Evolutionary conservation across 805 yeast genomes (phyloP), one percentile per base, ranked within the genome.

Genomic region (Schwanniomyces sp.): DNA sequence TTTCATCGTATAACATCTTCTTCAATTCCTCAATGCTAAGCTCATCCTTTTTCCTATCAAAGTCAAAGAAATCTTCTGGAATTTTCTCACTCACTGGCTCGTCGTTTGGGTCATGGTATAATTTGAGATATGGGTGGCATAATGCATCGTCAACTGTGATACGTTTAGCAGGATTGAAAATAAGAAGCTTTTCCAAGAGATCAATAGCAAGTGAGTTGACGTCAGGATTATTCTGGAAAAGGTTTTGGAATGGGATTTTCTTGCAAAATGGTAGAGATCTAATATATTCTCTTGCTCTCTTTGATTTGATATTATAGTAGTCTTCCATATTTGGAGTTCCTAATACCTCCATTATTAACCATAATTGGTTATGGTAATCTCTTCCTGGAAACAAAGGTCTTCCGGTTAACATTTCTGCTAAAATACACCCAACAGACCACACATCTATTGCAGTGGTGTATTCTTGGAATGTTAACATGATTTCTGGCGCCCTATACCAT

Each of bases 401-500:
- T 9, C 96, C 94, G 37, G 85, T 76, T 21, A 92, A 71, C 81
- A 92, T 80, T 63, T 92, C 98, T 0, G 96, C 97, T 47, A 92
- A 72, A 34, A 92, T 92, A 68, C 98, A 92, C 4, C 98, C 98
- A 18, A 91, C 96, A 2, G 96, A 86, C 98, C 98, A 92, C 28
- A 92, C 83, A 67, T 92, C 98, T 60, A 92, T 92, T 30, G 97
- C 97, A 34, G 92, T 88, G 24, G 97, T 88, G 70, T 92, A 92
- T 59, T 87, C 89, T 53, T 91, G 92, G 58, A 91, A 90, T 11
- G 96, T 90, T 43, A 92, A 77, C 98, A 92, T 92, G 63, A 92
- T 91, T 59, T 92, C 98, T 0, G 98, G 98, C 0, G 98, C 98
- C 47, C 98, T 76, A 67, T 92, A 92, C 97, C 98, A 92, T 54